These are phyloP conservation scores for Cadophora gregata DNA, from an alignment of 2,329 filamentous ascomycete species.

Conservation along the genomic window DNA sequence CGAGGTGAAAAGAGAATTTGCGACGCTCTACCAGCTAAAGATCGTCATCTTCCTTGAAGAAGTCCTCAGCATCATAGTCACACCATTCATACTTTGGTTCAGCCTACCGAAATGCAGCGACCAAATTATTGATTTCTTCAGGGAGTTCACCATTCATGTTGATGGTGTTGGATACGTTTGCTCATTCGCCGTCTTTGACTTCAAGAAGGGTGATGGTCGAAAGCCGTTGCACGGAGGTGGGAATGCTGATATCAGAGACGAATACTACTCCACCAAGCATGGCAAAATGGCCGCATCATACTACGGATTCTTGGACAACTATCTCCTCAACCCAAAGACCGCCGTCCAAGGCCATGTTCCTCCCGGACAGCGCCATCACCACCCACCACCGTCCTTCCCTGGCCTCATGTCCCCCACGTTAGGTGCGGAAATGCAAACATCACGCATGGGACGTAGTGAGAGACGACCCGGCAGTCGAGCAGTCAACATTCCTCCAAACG, in stretches of 20 bases:
- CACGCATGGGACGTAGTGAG: slow-evolving; percentile 55
- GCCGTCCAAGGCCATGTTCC: slow-evolving; percentile 67
- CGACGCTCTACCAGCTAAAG: slow-evolving; percentile 89
- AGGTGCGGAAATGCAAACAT: slow-evolving; percentile 60
- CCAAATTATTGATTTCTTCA: slow-evolving; percentile 95
- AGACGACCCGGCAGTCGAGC: slow-evolving; percentile 49
- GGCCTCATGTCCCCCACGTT: slow-evolving; percentile 68
- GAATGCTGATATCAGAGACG: slow-evolving; percentile 71
- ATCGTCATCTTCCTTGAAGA: slow-evolving; percentile 92
- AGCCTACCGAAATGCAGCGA: slow-evolving; percentile 89
- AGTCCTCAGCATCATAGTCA: slow-evolving; percentile 88
- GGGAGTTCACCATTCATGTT: slow-evolving; percentile 96
- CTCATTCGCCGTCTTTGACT: slow-evolving; percentile 96
- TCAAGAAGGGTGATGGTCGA: slow-evolving; percentile 78
- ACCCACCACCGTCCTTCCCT: slow-evolving; percentile 78
- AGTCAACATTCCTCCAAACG: slow-evolving; percentile 43
- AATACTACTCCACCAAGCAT: slow-evolving; percentile 94
- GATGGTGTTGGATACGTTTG: slow-evolving; percentile 96
- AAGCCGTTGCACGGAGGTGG: slow-evolving; percentile 48
- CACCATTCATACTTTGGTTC: slow-evolving; percentile 86
- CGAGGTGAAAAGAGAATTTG: slow-evolving; percentile 90
- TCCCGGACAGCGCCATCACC: slow-evolving; percentile 59
- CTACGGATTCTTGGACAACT: slow-evolving; percentile 93
- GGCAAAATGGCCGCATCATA: slow-evolving; percentile 99
- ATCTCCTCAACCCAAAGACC: slow-evolving; percentile 75